Evolutionary conservation across 306 rosid species (phyloP).

Genomic region (Acacia acuminata): DNA sequence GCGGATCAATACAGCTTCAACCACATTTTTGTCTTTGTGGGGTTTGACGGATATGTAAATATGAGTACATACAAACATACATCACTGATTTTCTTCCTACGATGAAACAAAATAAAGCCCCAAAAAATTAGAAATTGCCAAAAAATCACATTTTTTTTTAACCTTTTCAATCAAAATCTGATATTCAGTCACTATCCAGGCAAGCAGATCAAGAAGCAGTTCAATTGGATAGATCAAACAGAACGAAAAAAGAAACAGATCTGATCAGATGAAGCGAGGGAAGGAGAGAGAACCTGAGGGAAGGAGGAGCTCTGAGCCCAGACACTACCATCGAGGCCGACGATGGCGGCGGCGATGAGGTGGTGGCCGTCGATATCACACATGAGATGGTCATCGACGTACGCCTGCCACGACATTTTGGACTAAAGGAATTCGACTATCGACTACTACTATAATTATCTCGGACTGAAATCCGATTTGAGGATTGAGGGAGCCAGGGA

Average conservation of each 20-base stretch:
- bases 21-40: background rate
- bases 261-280: background rate
- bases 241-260: background rate
- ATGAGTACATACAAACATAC: background rate
- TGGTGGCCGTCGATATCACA: constrained; percentile 56
- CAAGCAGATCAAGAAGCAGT: background rate
- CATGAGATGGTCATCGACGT: constrained; percentile 48
- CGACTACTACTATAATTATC: background rate
- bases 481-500: background rate
- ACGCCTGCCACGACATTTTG: constrained; percentile 63
- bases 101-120: background rate
- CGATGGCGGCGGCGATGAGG: constrained; percentile 55
- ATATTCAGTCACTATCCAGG: background rate
- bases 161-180: background rate
- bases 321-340: constrained; percentile 56
- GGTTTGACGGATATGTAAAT: background rate
- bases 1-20: background rate
- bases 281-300: constrained; percentile 43
- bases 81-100: background rate
- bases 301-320: constrained; percentile 61
- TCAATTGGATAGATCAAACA: background rate
- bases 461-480: background rate
- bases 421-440: background rate
- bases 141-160: background rate
- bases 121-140: background rate